Conservation (phyloP, 2,329 filamentous ascomycete genomes). For the Ophiognomonia clavigignenti-juglandacearum region DNA sequence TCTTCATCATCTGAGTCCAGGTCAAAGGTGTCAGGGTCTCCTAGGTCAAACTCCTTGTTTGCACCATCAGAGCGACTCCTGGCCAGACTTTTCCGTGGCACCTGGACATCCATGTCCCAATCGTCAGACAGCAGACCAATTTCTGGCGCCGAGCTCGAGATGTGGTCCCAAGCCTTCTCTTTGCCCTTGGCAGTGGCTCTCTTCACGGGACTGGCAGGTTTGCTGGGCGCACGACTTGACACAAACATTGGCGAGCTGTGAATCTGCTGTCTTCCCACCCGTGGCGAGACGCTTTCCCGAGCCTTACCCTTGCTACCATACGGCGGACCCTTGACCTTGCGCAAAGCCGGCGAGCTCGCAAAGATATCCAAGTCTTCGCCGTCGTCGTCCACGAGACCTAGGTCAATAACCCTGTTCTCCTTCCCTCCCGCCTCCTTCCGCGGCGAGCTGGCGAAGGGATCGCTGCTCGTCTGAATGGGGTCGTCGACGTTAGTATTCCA, state of each 20-base stretch:
- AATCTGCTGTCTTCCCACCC: slow-evolving; percentile 10
- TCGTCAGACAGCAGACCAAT: slow-evolving; percentile 16
- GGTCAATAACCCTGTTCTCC: slow-evolving; percentile 9
- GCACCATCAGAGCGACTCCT: slow-evolving; percentile 23
- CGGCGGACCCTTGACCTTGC: slow-evolving; percentile 8
- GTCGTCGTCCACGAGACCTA: slow-evolving; percentile 1
- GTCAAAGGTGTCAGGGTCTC: slow-evolving; percentile 24
- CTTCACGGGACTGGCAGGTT: slow-evolving; percentile 11
- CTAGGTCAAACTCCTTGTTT: slow-evolving; percentile 26
- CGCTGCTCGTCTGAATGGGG: slow-evolving; percentile 27
- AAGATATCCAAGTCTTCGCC: slow-evolving; percentile 22
- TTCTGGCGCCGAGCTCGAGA: slow-evolving; percentile 49
- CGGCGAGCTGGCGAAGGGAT: slow-evolving; percentile 10
- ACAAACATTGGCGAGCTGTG: slow-evolving; percentile 18
- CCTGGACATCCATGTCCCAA: not conserved
- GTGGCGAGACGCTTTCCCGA: not conserved
- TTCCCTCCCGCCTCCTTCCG: slow-evolving; percentile 1
- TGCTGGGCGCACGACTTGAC: slow-evolving; percentile 20
- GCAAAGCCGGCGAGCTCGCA: slow-evolving; percentile 18
- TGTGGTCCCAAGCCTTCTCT: slow-evolving; percentile 40
- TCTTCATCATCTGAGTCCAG: slow-evolving; percentile 29
- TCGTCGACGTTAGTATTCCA: slow-evolving; percentile 16
- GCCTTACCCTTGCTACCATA: slow-evolving; percentile 9
- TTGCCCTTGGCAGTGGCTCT: slow-evolving; percentile 11
- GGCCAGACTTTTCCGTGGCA: slow-evolving; percentile 7